These are phyloP conservation scores for Hygrophila difformis DNA, from an alignment of 257 asterid species.

Conservation along the genomic window DNA sequence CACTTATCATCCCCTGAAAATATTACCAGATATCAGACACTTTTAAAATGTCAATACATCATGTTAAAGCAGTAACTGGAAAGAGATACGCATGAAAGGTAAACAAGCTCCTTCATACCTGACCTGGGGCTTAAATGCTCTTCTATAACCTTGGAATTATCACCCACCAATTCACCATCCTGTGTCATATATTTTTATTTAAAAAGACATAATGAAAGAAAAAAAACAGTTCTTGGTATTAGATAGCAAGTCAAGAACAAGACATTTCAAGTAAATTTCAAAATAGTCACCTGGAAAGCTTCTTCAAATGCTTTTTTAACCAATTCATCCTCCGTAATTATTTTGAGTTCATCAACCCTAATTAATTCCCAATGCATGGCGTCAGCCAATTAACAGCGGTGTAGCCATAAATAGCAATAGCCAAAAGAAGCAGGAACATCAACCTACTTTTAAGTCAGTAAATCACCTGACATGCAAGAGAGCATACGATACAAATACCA, in stretches of 20 bases:
- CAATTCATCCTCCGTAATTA: no score
- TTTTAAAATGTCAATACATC: constrained; percentile 4
- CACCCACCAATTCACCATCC: constrained; percentile 34
- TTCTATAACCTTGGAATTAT: constrained; percentile 24
- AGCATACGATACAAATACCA: no score
- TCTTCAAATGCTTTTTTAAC: constrained; percentile 66
- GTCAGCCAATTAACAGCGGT: constrained; percentile 1
- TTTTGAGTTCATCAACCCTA: constrained; percentile 83
- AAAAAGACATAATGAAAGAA: no score
- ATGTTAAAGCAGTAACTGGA: neutral
- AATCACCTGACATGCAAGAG: no score
- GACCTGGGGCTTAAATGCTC: constrained; percentile 34
- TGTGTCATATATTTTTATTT: no score
- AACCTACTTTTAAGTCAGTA: no score
- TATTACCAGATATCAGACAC: constrained; percentile 18
- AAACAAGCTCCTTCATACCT: constrained; percentile 17
- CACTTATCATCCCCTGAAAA: constrained; percentile 20
- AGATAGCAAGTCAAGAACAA: constrained; percentile 12
- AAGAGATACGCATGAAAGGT: neutral
- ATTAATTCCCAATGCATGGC: constrained; percentile 14
- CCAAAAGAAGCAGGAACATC: no score
- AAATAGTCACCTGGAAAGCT: constrained; percentile 58
- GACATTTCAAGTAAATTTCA: neutral
- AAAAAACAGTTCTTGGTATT: constrained; percentile 11
- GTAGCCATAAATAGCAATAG: no score